Evolutionary conservation across 108 stramenopile genomes (phyloP).

Genomic region (Cyclotella sp.): DNA sequence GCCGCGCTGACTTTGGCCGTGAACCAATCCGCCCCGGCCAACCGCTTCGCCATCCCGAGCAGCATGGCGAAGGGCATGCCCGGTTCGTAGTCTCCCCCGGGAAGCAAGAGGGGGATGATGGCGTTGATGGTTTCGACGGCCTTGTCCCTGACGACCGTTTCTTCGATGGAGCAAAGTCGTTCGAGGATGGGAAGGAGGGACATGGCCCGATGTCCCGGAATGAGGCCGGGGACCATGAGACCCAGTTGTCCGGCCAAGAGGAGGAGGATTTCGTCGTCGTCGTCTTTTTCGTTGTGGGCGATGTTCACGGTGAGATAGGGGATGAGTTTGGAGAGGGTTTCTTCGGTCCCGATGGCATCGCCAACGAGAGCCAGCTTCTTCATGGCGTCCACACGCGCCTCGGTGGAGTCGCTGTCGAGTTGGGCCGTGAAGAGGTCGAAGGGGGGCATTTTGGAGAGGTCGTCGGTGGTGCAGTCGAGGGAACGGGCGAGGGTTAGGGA

Average conservation of each 20-base stretch:
- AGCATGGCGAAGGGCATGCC: conserved; percentile 39
- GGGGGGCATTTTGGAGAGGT: conserved; percentile 66
- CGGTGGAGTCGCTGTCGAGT: conserved; percentile 66
- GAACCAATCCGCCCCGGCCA: conserved; percentile 96
- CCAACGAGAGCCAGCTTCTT: conserved; percentile 83
- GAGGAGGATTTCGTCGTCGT: conserved; percentile 82
- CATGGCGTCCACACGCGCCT: conserved; percentile 89
- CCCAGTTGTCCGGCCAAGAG: conserved; percentile 76
- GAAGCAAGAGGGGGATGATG: conserved; percentile 49
- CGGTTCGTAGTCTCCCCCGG: conserved; percentile 35
- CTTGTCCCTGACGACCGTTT: conserved; percentile 92
- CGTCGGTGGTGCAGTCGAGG: conserved; percentile 54
- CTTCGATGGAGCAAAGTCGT: conserved; percentile 91
- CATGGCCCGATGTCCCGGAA: conserved; percentile 52
- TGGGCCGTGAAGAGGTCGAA: conserved; percentile 80
- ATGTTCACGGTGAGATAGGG: conserved; percentile 68
- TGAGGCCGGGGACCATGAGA: conserved; percentile 73
- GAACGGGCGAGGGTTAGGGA: conserved; percentile 77
- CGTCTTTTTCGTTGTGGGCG: conserved; percentile 43
- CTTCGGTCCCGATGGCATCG: conserved; percentile 72
- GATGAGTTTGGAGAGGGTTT: conserved; percentile 58
- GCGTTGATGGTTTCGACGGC: conserved; percentile 82
- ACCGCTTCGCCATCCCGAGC: conserved; percentile 78
- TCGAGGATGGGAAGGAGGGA: conserved; percentile 91
- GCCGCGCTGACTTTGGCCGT: conserved; percentile 93